These are phyloP conservation scores for Geotrichum cucujoidarum DNA, from an alignment of 1,139 yeast species.

Conservation along the genomic window DNA sequence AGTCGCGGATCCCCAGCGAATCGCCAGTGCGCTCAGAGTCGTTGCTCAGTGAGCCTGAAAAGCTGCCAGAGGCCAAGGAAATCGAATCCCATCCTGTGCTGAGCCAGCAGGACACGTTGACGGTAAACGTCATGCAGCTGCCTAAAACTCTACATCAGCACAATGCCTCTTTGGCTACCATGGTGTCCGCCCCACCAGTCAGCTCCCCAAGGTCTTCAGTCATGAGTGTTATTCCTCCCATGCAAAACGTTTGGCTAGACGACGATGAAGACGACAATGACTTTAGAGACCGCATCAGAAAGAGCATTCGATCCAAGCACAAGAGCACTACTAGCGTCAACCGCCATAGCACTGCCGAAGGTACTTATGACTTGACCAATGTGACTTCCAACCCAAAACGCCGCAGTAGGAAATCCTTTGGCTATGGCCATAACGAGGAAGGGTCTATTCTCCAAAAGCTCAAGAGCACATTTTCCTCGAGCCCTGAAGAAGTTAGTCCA, in stretches of 20 bases:
- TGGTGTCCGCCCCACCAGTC: background rate
- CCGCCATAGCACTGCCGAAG: background rate
- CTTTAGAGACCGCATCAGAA: background rate
- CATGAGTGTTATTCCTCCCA: constrained; percentile 11
- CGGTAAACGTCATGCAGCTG: constrained; percentile 16
- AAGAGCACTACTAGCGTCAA: constrained; percentile 7
- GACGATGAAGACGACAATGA: constrained; percentile 16
- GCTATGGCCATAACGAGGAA: constrained; percentile 1
- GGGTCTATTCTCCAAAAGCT: constrained; percentile 1
- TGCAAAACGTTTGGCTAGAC: constrained; percentile 18
- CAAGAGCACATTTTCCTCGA: background rate
- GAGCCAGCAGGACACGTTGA: constrained; percentile 7
- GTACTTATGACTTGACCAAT: background rate
- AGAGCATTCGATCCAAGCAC: constrained; percentile 3
- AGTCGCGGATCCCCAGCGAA: background rate
- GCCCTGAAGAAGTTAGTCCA: background rate
- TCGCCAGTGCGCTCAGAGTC: background rate
- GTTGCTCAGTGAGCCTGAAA: background rate
- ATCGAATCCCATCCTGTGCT: background rate
- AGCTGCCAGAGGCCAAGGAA: too few relatives aligned
- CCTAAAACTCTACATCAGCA: constrained; percentile 8
- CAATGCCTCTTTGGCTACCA: background rate
- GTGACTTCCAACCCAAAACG: background rate
- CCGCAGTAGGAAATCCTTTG: constrained; percentile 4
- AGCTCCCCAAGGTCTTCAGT: constrained; percentile 8